These are phyloP conservation scores for Letharia columbiana DNA, from an alignment of 495 filamentous ascomycete genomes.

Conservation along the genomic window DNA sequence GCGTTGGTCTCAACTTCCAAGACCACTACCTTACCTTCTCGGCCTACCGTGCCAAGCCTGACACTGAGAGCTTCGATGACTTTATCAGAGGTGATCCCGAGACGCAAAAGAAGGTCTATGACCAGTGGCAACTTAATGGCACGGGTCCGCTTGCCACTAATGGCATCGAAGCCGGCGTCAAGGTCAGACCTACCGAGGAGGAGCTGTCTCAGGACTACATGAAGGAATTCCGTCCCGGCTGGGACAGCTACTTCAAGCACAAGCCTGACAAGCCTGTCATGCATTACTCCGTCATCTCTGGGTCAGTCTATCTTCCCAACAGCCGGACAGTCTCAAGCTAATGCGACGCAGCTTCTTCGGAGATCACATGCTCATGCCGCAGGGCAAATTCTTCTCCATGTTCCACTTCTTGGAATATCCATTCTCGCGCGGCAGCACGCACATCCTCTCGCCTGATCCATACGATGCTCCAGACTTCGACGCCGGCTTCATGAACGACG, in stretches of 20 bases:
- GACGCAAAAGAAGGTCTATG: slow-evolving; percentile 58
- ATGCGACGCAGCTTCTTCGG: slow-evolving; percentile 41
- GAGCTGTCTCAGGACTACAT: slow-evolving; percentile 63
- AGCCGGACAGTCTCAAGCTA: slow-evolving; percentile 1
- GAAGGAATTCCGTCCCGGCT: slow-evolving; percentile 58
- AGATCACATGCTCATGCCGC: slow-evolving; percentile 65
- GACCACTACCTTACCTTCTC: slow-evolving; percentile 80
- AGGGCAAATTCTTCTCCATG: slow-evolving; percentile 80
- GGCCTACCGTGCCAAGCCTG: slow-evolving; percentile 65
- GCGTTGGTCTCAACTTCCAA: slow-evolving; percentile 76
- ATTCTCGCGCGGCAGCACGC: slow-evolving; percentile 65
- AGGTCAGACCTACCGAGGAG: slow-evolving; percentile 61
- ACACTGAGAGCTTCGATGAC: slow-evolving; percentile 71
- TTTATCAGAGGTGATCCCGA: slow-evolving; percentile 67
- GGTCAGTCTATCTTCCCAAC: slow-evolving; percentile 24
- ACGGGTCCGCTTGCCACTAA: slow-evolving; percentile 76
- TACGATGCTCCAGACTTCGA: slow-evolving; percentile 75
- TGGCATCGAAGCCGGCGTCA: slow-evolving; percentile 76
- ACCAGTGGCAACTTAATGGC: slow-evolving; percentile 72
- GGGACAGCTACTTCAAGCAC: slow-evolving; percentile 76
- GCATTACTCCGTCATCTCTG: slow-evolving; percentile 66
- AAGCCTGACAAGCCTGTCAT: slow-evolving; percentile 83
- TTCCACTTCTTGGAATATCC: slow-evolving; percentile 81
- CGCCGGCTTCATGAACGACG: slow-evolving; percentile 78
- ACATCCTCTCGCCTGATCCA: slow-evolving; percentile 61